Base-by-base conservation (phyloP, 2,329 filamentous ascomycete species). In the Alternaria sp. region DNA sequence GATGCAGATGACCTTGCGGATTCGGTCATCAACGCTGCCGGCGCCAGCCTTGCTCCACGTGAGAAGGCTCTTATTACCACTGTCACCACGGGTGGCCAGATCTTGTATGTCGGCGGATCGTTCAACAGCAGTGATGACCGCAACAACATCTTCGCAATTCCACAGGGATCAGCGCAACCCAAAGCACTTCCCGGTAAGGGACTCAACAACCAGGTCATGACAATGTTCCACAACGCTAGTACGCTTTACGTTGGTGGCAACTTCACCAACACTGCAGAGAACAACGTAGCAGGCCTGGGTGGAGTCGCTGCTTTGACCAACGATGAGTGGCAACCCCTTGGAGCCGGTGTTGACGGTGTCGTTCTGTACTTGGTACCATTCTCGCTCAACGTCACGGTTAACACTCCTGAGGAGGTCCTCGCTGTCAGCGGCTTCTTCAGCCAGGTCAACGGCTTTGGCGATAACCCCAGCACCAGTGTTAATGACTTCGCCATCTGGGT, bases 401-500 rank as follows among this genome's bases (percentile, higher is more conserved):
- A 87, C 38, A 83, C 84, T 18, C 86, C 88, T 0, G 92, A 97
- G 75, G 86, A 87, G 12, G 92, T 91, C 22, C 85, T 98, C 63
- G 88, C 90, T 2, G 83, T 99, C 60, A 94, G 89, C 49, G 95
- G 95, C 6, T 84, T 88, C 61, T 99, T 99, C 77, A 85, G 86
- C 16, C 82, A 88, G 54, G 87, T 97, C 62, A 85, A 89, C 28
- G 86, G 85, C 0, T 94, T 93, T 68, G 87, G 82, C 36, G 83
- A 83, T 64, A 89, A 89, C 66, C 77, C 84, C 7, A 85, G 88
- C 9, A 84, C 89, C 28, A 71, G 85, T 8, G 91, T 89, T 0
- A 79, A 87, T 51, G 93, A 94, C 2, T 93, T 99, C 71, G 94
- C 93, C 14, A 84, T 98, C 38, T 99, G 95, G 95, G 90, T 98